Percentiles rank a stretch among this genome's conserved stretches.
Evolutionary conservation across 2,329 filamentous ascomycete genomes (phyloP).

Genomic region (Cladophialophora chaetospira): DNA sequence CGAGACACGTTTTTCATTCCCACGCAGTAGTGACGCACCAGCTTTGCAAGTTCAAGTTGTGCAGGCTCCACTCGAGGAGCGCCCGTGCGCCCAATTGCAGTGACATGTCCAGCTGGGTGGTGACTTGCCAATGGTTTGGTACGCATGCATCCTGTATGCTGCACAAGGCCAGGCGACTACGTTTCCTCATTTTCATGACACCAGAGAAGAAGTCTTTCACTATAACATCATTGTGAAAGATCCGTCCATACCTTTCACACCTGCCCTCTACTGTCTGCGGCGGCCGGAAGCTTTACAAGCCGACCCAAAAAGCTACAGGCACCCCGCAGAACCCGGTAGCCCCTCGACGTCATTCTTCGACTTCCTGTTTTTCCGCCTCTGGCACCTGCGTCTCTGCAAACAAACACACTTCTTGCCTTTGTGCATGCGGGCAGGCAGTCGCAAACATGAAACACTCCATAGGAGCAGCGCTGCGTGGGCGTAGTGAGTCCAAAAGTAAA

Average conservation of each 20-base stretch:
- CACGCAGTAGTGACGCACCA: slow-evolving; percentile 10
- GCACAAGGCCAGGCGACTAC: background rate
- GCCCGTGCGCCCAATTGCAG: background rate
- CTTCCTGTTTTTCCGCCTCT: background rate
- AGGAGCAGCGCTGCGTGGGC: slow-evolving; percentile 29
- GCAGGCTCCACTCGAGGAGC: background rate
- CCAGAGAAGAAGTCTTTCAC: background rate
- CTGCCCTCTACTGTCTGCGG: background rate
- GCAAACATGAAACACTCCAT: slow-evolving; percentile 32
- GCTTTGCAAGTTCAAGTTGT: background rate
- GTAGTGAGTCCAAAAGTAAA: slow-evolving; percentile 30
- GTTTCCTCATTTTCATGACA: background rate
- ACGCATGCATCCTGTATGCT: background rate
- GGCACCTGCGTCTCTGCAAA: background rate
- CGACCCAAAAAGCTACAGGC: background rate
- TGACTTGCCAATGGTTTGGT: slow-evolving; percentile 2
- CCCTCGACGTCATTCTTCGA: slow-evolving; percentile 25
- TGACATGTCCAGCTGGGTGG: background rate
- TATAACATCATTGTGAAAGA: background rate
- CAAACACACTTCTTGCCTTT: slow-evolving; percentile 4
- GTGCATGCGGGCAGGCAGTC: slow-evolving; percentile 7
- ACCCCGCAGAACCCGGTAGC: slow-evolving; percentile 6
- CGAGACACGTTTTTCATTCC: background rate
- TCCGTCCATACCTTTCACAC: background rate
- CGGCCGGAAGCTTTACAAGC: background rate